phyloP scores from a whole-genome alignment of 1,284 basidiomycete species.

The Golubevia pallescens region DNA sequence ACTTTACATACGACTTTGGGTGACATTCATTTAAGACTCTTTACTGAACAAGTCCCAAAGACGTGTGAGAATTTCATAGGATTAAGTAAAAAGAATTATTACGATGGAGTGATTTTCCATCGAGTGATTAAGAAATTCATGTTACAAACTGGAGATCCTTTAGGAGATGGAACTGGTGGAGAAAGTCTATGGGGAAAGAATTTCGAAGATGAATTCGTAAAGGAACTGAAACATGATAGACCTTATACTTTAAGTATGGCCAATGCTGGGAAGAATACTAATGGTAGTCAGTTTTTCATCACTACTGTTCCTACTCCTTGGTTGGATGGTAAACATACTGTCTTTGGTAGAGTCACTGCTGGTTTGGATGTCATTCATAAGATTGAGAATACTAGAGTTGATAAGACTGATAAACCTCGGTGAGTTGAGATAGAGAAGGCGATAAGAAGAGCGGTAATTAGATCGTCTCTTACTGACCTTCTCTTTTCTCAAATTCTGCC shows the following conservation, averaged over 20 bases:
- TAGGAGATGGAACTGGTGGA: conserved; percentile 97
- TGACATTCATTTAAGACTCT: conserved; percentile 84
- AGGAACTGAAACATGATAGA: conserved; percentile 85
- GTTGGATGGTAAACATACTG: conserved; percentile 73
- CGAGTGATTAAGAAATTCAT: conserved; percentile 99
- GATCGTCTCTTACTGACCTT: neutral
- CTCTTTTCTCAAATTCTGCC: neutral
- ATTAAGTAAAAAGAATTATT: conserved; percentile 88
- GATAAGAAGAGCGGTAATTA: neutral
- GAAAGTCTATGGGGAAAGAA: conserved; percentile 76
- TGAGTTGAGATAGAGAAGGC: neutral
- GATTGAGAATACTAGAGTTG: conserved; percentile 76
- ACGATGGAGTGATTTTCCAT: conserved; percentile 93
- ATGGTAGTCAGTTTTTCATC: conserved; percentile 97
- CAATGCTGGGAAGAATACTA: conserved; percentile 92
- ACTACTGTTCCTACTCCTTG: conserved; percentile 94
- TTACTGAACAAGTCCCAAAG: conserved; percentile 88
- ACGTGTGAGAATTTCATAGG: conserved; percentile 98
- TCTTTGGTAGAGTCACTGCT: conserved; percentile 69
- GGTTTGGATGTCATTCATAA: conserved; percentile 72
- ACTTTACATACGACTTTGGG: conserved; percentile 94
- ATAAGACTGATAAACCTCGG: conserved; percentile 65
- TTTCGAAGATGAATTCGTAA: conserved; percentile 94
- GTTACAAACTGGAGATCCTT: conserved; percentile 97
- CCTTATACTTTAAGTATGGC: conserved; percentile 99